Base-by-base conservation (phyloP, 208 protist species). In the Leishmania tarentolae region DNA sequence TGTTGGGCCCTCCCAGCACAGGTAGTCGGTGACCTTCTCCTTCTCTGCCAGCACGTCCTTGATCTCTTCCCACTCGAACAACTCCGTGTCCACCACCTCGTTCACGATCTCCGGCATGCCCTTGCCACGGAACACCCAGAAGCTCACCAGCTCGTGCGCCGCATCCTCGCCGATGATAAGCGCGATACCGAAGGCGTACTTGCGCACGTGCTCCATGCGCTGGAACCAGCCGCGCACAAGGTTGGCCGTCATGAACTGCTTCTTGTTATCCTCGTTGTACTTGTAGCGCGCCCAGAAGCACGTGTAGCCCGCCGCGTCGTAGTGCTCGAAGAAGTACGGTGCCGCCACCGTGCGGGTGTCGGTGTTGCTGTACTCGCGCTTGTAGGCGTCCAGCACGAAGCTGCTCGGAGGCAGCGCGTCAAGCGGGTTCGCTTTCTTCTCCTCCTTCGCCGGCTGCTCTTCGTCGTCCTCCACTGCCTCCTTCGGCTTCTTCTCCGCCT, bases 221-320 rank as follows among this genome's bases (percentile, higher is more conserved):
- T 93, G 90, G 87, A 96, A 96, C 92, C 90, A 94, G 69, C 90
- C 92, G 69, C 92, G 89, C 68, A 92, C 84, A 21, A 94, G 89
- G 89, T 96, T 96, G 56, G 92, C 88, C 69, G 92, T 96, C 92
- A 96, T 96, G 91, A 94, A 95, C 75, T 91, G 89, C 92, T 88
- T 92, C 83, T 86, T 91, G 82, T 92, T 93, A 70, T 93, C 90
- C 79, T 95, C 92, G 80, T 95, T 95, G 85, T 95, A 93, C 87
- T 93, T 95, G 90, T 93, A 93, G 73, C 83, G 79, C 83, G 86
- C 90, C 91, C 91, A 93, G 85, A 93, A 92, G 83, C 87, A 86
- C 46, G 91, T 91, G 88, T 90, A 95, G 83, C 91, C 91, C 73
- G 75, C 80, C 70, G 91, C 70, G 82, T 95, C 91, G 79, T 84